A percentile compares a stretch with the other conserved stretches of the same genome.
These are phyloP conservation scores for Mrakia gelida DNA, from an alignment of 768 basidiomycete genomes.

Conservation along the genomic window DNA sequence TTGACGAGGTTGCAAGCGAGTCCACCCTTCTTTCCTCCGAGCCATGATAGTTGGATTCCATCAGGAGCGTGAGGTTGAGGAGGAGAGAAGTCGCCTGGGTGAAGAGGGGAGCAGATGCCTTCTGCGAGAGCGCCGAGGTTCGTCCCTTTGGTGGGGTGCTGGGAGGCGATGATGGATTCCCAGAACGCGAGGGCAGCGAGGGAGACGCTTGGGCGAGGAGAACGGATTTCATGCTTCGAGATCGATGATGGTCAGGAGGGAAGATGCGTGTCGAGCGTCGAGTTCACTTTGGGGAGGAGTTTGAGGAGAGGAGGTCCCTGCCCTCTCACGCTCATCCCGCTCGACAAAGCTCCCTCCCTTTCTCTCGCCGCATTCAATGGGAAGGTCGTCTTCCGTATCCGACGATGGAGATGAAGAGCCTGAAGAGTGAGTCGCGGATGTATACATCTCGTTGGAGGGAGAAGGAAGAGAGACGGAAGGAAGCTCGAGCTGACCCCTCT, in stretches of 20 bases:
- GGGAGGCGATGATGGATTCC: too few species aligned
- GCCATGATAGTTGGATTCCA: not conserved
- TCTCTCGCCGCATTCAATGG: not conserved
- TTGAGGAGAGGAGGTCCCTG: too few species aligned
- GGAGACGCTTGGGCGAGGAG: too few species aligned
- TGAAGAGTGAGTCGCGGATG: constrained; percentile 14
- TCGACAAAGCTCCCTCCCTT: not conserved
- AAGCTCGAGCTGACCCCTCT: not conserved
- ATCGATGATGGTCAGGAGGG: too few species aligned
- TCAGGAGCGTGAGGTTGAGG: not conserved
- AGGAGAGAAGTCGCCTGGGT: not conserved
- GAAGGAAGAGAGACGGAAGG: not conserved
- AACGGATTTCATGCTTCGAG: too few species aligned
- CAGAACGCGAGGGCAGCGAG: too few species aligned
- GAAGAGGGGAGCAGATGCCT: not conserved
- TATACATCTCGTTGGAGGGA: not conserved
- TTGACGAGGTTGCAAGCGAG: not conserved
- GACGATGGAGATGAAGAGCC: constrained; percentile 25
- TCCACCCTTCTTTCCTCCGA: not conserved
- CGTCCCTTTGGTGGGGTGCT: not conserved
- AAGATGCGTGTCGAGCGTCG: too few species aligned
- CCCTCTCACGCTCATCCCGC: not conserved
- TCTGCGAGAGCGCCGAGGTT: not conserved
- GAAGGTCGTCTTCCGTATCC: not conserved
- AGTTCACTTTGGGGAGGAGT: too few species aligned